Conservation (phyloP, 805 yeast genomes). For the Myxozyma mucilagina region DNA sequence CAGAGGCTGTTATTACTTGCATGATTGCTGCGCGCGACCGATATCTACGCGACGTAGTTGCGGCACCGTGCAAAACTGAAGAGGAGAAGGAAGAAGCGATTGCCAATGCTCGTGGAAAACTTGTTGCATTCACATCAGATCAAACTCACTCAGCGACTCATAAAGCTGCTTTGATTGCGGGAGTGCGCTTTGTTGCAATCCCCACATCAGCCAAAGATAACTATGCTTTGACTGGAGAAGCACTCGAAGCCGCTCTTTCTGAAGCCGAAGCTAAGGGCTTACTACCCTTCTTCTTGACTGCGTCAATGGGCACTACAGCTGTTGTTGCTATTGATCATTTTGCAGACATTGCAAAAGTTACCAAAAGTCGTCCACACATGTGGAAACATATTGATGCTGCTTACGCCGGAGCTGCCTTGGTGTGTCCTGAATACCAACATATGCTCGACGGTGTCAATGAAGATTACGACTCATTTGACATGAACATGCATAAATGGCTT, state of each 20-base stretch:
- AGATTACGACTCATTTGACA: conserved; percentile 33
- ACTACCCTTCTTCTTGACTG: conserved; percentile 33
- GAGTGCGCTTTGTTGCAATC: conserved; percentile 29
- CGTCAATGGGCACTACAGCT: conserved; percentile 35
- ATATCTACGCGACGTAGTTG: conserved; percentile 29
- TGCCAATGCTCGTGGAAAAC: conserved; percentile 31
- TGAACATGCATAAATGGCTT: conserved; percentile 36
- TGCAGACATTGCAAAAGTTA: conserved; percentile 26
- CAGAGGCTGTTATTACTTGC: conserved; percentile 32
- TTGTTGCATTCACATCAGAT: conserved; percentile 33
- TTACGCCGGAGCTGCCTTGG: conserved; percentile 33
- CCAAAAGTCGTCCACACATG: conserved; percentile 12
- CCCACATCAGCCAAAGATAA: conserved; percentile 28
- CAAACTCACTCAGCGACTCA: conserved; percentile 35
- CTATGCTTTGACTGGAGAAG: conserved; percentile 26
- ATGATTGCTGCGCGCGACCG: conserved; percentile 35
- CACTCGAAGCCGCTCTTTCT: conserved; percentile 19
- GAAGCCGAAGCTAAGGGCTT: conserved; percentile 24
- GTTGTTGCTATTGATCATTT: conserved; percentile 32
- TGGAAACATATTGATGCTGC: conserved; percentile 36
- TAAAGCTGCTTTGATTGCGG: conserved; percentile 35
- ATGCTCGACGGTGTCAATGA: conserved; percentile 26
- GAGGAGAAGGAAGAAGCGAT: conserved; percentile 26
- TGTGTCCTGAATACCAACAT: conserved; percentile 30
- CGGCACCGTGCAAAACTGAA: conserved; percentile 21